Evolutionary conservation across 768 basidiomycete genomes (phyloP), one percentile per base, ranked within the genome.

Genomic region (Boletus pseudo-olivaceus): DNA sequence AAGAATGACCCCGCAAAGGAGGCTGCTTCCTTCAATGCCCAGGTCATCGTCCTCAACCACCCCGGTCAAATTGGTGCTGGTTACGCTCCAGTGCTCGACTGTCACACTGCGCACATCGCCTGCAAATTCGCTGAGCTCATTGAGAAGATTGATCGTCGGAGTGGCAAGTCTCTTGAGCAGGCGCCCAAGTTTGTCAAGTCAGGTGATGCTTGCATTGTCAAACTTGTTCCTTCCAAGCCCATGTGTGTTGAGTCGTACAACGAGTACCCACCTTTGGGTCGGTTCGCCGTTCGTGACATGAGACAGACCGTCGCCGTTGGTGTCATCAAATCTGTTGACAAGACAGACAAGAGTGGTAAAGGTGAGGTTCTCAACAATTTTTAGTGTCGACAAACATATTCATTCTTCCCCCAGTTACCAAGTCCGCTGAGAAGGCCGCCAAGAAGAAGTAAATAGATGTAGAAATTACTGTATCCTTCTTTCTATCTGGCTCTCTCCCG

Each of bases 1-100:
- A 99, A 99, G 92, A 98, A 98, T 78, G 96, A 98, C 82, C 97
- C 97, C 66, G 93, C 95, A 64, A 97, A 95, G 86, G 95, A 97
- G 80, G 94, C 95, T 61, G 92, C 93, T 60, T 96, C 94, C 58
- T 96, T 98, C 92, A 98, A 88, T 77, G 96, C 97, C 63, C 97
- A 98, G 83, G 96, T 98, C 81, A 98, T 99, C 73, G 91, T 99
- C 72, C 88, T 99, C 75, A 98, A 98, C 84, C 97, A 99, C 85
- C 97, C 97, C 49, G 97, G 97, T 82, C 97, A 99, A 76, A 98
- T 99, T 72, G 93, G 93, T 79, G 92, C 94, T 69, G 97, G 97
- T 66, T 98, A 98, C 76, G 93, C 96, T 42, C 96, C 96, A 51
- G 97, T 99, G 61, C 88, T 99, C 66, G 97, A 99, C 80, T 99